These are phyloP conservation scores for Aspergillus avenaceus DNA, from an alignment of 495 filamentous ascomycete species.

Conservation along the genomic window DNA sequence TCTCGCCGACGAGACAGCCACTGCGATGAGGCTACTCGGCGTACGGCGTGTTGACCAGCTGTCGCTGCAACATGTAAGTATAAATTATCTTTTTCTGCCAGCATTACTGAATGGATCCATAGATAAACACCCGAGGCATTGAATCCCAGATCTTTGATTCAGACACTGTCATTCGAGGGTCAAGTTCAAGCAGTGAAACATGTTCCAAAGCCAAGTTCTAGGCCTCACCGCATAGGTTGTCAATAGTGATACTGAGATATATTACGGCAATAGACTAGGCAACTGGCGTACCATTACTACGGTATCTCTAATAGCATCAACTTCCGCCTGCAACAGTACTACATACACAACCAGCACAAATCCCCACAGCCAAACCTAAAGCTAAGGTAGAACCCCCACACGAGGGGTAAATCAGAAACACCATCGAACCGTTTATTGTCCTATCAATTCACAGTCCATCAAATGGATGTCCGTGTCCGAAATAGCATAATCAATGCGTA, in stretches of 20 bases:
- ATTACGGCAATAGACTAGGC: too few species aligned
- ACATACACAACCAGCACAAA: too few species aligned
- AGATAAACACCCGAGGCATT: not conserved
- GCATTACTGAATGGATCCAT: not conserved
- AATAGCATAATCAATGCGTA: not conserved
- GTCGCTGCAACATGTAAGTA: slow-evolving; percentile 2
- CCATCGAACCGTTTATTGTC: too few species aligned
- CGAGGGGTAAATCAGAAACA: too few species aligned
- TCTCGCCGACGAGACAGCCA: slow-evolving; percentile 5
- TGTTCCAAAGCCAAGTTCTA: not conserved
- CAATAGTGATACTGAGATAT: too few species aligned
- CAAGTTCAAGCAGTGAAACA: not conserved
- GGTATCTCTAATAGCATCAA: too few species aligned
- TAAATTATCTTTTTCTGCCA: not conserved
- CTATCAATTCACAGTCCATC: too few species aligned
- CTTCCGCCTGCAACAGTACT: too few species aligned
- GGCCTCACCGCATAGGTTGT: not conserved
- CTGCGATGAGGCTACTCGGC: slow-evolving; percentile 5
- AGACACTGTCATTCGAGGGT: too few species aligned
- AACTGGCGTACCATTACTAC: too few species aligned
- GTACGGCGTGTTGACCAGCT: slow-evolving; percentile 2
- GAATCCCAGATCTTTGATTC: not conserved
- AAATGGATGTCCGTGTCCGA: not conserved
- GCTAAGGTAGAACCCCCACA: too few species aligned
- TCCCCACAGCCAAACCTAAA: too few species aligned